Conservation (phyloP, 2,329 filamentous ascomycete genomes). For the Aotearoamyces nothofagi region DNA sequence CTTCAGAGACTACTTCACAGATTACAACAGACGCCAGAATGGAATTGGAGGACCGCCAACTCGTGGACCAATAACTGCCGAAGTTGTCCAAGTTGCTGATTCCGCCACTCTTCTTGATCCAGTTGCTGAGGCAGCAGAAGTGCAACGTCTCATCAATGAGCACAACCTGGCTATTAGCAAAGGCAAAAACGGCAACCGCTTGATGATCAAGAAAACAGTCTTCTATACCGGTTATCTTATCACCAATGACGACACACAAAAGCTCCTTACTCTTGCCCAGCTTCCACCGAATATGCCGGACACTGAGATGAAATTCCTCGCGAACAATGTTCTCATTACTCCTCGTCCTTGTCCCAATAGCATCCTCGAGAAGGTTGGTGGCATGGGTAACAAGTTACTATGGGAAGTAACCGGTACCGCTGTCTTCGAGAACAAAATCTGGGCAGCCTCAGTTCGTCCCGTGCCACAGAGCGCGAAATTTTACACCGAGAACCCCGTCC, state of each 20-base stretch:
- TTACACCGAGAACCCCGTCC: conserved; percentile 66
- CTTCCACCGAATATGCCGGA: conserved; percentile 47
- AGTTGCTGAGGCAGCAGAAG: conserved; percentile 62
- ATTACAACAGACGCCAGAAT: conserved; percentile 50
- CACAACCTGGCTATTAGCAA: conserved; percentile 53
- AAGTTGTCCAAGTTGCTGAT: conserved; percentile 80
- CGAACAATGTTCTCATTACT: conserved; percentile 83
- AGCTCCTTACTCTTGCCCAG: conserved; percentile 53
- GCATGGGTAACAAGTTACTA: conserved; percentile 65
- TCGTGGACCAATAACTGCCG: conserved; percentile 52
- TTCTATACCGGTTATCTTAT: conserved; percentile 92
- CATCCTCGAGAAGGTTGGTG: conserved; percentile 72
- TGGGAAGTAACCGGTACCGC: conserved; percentile 75
- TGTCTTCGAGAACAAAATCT: conserved; percentile 64
- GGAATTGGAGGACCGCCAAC: conserved; percentile 32
- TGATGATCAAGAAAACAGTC: conserved; percentile 72
- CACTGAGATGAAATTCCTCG: conserved; percentile 64
- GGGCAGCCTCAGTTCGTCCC: conserved; percentile 71
- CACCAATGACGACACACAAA: conserved; percentile 51
- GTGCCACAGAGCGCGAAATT: conserved; percentile 49
- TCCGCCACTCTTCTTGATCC: conserved; percentile 60
- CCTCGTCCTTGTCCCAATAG: conserved; percentile 57
- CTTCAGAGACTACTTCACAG: conserved; percentile 72
- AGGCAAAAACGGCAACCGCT: conserved; percentile 24
- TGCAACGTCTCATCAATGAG: conserved; percentile 78